A percentile compares a stretch with the other conserved stretches of the same genome.
Evolutionary conservation across 202 grass and related monocot genomes (phyloP).

Genomic region (Panicum virgatum): DNA sequence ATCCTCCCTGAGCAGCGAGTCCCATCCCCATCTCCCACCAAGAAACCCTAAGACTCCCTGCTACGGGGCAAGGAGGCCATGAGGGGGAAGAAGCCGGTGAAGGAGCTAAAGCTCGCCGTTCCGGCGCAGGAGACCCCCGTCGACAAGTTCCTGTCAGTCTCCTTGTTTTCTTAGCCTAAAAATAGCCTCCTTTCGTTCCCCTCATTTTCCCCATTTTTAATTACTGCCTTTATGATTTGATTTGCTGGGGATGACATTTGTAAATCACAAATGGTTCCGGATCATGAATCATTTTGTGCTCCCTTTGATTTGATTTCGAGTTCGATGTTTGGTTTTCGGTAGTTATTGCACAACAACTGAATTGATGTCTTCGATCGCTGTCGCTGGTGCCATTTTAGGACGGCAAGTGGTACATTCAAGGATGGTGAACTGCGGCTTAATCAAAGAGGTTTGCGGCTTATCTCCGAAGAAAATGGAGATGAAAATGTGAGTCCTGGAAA

Average conservation of each 20-base stretch:
- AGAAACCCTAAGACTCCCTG: constrained; percentile 12
- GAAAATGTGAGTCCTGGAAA: constrained; percentile 45
- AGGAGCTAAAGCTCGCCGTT: constrained; percentile 72
- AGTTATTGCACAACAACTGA: not conserved
- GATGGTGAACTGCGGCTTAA: constrained; percentile 91
- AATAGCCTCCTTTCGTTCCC: not conserved
- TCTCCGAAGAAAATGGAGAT: constrained; percentile 61
- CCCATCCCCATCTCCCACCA: not conserved
- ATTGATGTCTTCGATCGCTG: not conserved
- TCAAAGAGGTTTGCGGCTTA: constrained; percentile 75
- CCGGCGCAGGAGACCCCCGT: constrained; percentile 70
- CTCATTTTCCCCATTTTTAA: not conserved
- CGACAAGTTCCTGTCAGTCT: constrained; percentile 75
- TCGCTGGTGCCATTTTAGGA: constrained; percentile 46
- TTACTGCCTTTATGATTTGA: not conserved
- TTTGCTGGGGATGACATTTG: not conserved
- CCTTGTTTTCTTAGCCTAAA: not conserved
- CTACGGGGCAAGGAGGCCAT: constrained; percentile 39
- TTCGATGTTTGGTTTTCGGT: not conserved
- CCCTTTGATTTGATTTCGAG: not conserved
- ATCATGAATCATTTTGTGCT: not conserved
- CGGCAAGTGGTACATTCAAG: constrained; percentile 92
- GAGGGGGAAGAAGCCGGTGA: constrained; percentile 69
- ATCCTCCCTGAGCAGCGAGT: not conserved
- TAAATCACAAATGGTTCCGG: not conserved